A percentile compares a stretch with the other conserved stretches of the same genome.
Conservation (phyloP, 805 yeast genomes). For the Candida tammaniensis region DNA sequence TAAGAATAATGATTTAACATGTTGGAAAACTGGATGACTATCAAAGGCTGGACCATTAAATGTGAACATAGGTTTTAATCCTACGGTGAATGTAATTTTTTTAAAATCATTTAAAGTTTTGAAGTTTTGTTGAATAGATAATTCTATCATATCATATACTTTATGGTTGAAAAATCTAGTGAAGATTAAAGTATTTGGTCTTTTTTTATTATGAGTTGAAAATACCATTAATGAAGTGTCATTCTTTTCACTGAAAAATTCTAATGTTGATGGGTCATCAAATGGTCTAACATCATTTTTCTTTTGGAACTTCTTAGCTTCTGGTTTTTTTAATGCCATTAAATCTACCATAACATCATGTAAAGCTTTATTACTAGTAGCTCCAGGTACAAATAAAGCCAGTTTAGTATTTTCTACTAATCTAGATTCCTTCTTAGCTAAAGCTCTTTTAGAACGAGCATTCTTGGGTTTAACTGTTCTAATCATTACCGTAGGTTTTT, state of each 20-base stretch:
- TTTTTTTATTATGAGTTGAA: slow-evolving; percentile 78
- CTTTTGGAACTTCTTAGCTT: slow-evolving; percentile 78
- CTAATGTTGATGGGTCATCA: slow-evolving; percentile 81
- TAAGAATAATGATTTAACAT: slow-evolving; percentile 80
- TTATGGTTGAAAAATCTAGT: slow-evolving; percentile 87
- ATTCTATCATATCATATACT: slow-evolving; percentile 91
- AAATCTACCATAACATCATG: slow-evolving; percentile 90
- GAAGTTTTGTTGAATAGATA: slow-evolving; percentile 61
- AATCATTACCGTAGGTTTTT: slow-evolving; percentile 20
- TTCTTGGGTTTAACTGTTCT: slow-evolving; percentile 73
- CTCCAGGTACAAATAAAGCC: slow-evolving; percentile 90
- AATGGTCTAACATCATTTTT: slow-evolving; percentile 91
- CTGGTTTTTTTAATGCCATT: slow-evolving; percentile 88
- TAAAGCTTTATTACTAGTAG: slow-evolving; percentile 69
- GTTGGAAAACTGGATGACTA: slow-evolving; percentile 79
- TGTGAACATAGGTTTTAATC: slow-evolving; percentile 90
- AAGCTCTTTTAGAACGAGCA: slow-evolving; percentile 92
- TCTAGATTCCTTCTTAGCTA: slow-evolving; percentile 85
- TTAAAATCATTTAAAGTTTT: slow-evolving; percentile 80
- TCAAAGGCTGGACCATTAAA: slow-evolving; percentile 94
- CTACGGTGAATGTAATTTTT: slow-evolving; percentile 76
- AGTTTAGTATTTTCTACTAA: slow-evolving; percentile 84
- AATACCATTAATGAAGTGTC: slow-evolving; percentile 84
- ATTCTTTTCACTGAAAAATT: slow-evolving; percentile 93
- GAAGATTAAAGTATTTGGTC: slow-evolving; percentile 89